These are phyloP conservation scores for Cladophialophora carrionii DNA, from an alignment of 2,329 filamentous ascomycete species.

Conservation along the genomic window DNA sequence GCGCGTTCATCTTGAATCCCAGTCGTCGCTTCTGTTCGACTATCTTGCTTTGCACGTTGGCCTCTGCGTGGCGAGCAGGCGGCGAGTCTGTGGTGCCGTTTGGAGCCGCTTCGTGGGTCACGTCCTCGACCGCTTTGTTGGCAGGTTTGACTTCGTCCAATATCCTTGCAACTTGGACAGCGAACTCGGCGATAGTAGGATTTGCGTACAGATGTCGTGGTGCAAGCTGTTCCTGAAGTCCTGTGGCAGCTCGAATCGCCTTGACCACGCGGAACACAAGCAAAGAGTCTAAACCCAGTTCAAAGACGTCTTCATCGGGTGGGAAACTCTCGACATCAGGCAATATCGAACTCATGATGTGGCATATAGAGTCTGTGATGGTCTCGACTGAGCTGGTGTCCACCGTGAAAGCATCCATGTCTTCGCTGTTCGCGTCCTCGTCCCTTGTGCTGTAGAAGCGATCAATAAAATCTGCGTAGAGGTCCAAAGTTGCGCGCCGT, in stretches of 20 bases:
- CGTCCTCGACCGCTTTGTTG: background rate
- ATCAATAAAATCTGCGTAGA: conserved; percentile 13
- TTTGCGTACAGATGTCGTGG: conserved; percentile 46
- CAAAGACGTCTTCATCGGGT: conserved; percentile 22
- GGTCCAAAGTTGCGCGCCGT: conserved; percentile 45
- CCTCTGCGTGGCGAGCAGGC: background rate
- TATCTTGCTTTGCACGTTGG: background rate
- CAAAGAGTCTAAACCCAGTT: conserved; percentile 43
- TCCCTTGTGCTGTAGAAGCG: conserved; percentile 1
- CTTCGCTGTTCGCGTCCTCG: background rate
- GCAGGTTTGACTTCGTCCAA: background rate
- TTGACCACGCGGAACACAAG: conserved; percentile 41
- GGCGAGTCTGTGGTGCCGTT: too few relatives aligned
- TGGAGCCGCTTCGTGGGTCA: background rate
- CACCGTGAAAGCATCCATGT: background rate
- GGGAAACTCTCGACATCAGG: background rate
- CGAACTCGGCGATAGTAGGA: conserved; percentile 5
- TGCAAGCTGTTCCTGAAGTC: conserved; percentile 41
- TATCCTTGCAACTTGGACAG: background rate
- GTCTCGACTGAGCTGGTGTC: background rate
- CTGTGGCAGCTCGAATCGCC: conserved; percentile 41
- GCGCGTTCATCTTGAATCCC: conserved; percentile 16
- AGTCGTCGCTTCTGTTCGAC: conserved; percentile 7
- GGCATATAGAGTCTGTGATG: background rate
- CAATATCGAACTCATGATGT: background rate